Base-by-base conservation (phyloP, 345 rosid genomes). In the Euphorbia lathyris region DNA sequence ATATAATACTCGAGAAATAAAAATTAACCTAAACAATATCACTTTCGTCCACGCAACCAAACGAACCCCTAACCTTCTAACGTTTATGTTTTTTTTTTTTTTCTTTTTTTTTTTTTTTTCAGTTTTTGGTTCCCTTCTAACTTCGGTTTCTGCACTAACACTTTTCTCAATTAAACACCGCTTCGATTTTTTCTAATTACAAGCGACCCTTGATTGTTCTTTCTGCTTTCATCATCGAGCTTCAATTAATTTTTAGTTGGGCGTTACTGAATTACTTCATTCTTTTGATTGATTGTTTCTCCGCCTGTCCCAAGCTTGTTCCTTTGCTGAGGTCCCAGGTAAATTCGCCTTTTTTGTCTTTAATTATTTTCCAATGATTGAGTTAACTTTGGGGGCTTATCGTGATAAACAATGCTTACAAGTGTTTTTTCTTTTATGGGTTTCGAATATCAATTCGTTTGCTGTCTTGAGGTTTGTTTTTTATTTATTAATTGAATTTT, bases 271-370 rank as follows among this genome's bases (percentile, higher is more conserved):
- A 71, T 50, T 22, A 26, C 25, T 34, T 25, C 14, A 14, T 29
- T 51, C 38, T 52, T 20, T 3, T 48, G 53, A 48, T 22, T 55
- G 45, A 52, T 32, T 51, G 14, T 68, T 68, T 68, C 36, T 53
- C 17, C 45, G 29, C 57, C 8, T 59, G 14, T 30, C 30, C 17
- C 17, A 26, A 20, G 29, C 52, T 53, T 71, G 43, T 53, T 52
- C 43, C 43, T 51, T 13, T 22, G 32, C 43, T 63, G 63, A 45
- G 43, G 58, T 48, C 51, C 43, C 69, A 72, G 69, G 75, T 72
- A 72, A 63, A 60, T 70, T 60, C 67, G 36, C 19, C 50, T 9
- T 50, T 63, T 45, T 47, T 0, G 40, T 30, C 43, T 17, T 19
- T 25, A 5, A 42, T 53, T 42, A 50, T 32, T 70, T 50, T 34